These are phyloP conservation scores for Silybum marianum DNA, from an alignment of 129 eudicot species.

Conservation along the genomic window DNA sequence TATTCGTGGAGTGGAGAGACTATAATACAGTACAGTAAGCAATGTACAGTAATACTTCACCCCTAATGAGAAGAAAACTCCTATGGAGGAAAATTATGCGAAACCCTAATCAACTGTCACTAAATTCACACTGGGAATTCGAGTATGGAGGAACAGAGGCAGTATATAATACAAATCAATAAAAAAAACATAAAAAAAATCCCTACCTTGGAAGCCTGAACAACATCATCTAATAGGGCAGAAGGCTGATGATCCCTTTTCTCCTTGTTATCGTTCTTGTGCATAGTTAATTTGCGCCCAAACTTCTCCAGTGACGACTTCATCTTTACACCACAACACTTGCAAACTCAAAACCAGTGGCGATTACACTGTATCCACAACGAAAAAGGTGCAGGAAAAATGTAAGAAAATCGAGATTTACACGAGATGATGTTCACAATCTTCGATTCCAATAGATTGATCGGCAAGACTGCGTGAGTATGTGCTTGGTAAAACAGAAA, in stretches of 20 bases:
- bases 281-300: constrained; percentile 59
- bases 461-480: constrained; percentile 6
- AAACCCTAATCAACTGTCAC: constrained; percentile 29
- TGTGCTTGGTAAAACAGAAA: constrained; percentile 16
- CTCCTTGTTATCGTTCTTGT: constrained; percentile 53
- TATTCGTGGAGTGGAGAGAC: not conserved
- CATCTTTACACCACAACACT: constrained; percentile 37
- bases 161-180: not conserved
- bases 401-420: not conserved
- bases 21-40: not conserved
- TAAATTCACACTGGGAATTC: not conserved
- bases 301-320: constrained; percentile 73
- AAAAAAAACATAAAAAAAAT: not conserved
- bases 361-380: not conserved
- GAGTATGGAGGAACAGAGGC: not conserved
- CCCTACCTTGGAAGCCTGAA: constrained; percentile 75
- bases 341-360: not conserved
- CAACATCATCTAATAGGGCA: constrained; percentile 54
- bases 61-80: not conserved
- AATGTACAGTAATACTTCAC: not conserved
- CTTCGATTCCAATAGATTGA: constrained; percentile 9
- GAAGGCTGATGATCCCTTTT: constrained; percentile 49
- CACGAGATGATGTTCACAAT: not conserved
- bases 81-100: not conserved
- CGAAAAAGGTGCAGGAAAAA: not conserved